Conservation (phyloP, 257 asterid genomes). For the Sherardia arvensis region DNA sequence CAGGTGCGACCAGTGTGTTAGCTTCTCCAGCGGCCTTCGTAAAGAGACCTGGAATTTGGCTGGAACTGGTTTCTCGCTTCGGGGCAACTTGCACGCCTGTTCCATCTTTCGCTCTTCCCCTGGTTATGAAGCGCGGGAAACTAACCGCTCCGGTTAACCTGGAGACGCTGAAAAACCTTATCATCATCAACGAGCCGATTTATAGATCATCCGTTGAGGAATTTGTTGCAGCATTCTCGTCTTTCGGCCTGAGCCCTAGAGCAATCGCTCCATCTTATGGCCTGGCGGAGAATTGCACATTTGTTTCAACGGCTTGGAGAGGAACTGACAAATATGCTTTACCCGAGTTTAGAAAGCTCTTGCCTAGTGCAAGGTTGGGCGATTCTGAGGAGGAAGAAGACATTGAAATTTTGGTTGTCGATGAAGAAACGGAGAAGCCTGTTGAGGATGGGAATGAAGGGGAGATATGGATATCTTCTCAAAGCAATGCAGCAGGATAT, state of each 20-base stretch:
- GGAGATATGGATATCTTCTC: conserved; percentile 80
- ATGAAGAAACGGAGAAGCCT: conserved; percentile 44
- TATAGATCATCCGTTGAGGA: conserved; percentile 33
- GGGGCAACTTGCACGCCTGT: conserved; percentile 70
- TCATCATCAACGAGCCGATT: conserved; percentile 69
- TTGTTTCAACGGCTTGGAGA: conserved; percentile 78
- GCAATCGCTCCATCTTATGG: conserved; percentile 75
- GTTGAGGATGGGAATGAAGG: conserved; percentile 67
- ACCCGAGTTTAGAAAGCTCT: conserved; percentile 37
- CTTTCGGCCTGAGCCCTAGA: conserved; percentile 36
- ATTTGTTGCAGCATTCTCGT: conserved; percentile 28
- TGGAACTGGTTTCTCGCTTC: conserved; percentile 45
- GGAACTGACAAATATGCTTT: conserved; percentile 13
- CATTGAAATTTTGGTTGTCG: conserved; percentile 46
- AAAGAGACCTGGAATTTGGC: conserved; percentile 68
- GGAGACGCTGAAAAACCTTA: conserved; percentile 43
- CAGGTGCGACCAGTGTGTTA: conserved; percentile 63
- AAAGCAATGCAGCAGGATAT: conserved; percentile 67
- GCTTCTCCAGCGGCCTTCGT: conserved; percentile 57
- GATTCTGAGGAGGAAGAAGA: conserved; percentile 34
- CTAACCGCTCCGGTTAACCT: conserved; percentile 21
- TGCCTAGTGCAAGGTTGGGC: conserved; percentile 60
- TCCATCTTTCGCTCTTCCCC: conserved; percentile 68
- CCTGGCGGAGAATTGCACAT: conserved; percentile 69
- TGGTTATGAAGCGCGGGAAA: conserved; percentile 47